Conservation (phyloP, 2,329 filamentous ascomycete species). For the Alternaria longipes region DNA sequence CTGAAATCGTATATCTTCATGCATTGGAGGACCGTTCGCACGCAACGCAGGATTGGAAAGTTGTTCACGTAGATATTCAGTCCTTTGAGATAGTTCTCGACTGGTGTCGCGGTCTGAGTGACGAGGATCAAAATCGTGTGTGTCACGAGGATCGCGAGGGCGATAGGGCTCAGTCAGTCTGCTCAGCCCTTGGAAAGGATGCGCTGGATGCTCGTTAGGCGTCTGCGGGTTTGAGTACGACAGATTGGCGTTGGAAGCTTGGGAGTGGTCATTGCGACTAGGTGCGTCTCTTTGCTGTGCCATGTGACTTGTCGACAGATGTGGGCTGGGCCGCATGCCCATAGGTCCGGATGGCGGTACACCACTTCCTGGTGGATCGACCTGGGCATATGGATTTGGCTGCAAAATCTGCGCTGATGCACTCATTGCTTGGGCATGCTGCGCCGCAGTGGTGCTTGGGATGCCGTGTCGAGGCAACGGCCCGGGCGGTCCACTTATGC, state of each 20-base stretch:
- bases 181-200: constrained; percentile 35
- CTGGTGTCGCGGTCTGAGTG: constrained; percentile 46
- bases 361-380: constrained; percentile 44
- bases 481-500: constrained; percentile 40
- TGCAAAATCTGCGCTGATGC: constrained; percentile 44
- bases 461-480: constrained; percentile 39
- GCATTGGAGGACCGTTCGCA: constrained; percentile 31
- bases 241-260: constrained; percentile 41
- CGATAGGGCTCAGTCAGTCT: constrained; percentile 41
- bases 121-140: constrained; percentile 41
- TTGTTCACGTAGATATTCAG: constrained; percentile 44
- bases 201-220: constrained; percentile 40
- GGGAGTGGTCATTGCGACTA: constrained; percentile 45
- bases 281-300: constrained; percentile 41
- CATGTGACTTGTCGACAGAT: constrained; percentile 42
- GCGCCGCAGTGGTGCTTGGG: constrained; percentile 29
- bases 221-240: constrained; percentile 47
- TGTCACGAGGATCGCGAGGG: constrained; percentile 40
- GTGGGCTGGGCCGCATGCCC: constrained; percentile 51
- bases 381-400: constrained; percentile 50
- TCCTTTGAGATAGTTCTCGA: constrained; percentile 42
- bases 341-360: constrained; percentile 42
- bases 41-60: constrained; percentile 34
- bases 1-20: constrained; percentile 43
- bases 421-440: constrained; percentile 30